A percentile compares a stretch with the other conserved stretches of the same genome.
phyloP scores from a whole-genome alignment of 306 rosid species.

The Gastrolobium bilobum region DNA sequence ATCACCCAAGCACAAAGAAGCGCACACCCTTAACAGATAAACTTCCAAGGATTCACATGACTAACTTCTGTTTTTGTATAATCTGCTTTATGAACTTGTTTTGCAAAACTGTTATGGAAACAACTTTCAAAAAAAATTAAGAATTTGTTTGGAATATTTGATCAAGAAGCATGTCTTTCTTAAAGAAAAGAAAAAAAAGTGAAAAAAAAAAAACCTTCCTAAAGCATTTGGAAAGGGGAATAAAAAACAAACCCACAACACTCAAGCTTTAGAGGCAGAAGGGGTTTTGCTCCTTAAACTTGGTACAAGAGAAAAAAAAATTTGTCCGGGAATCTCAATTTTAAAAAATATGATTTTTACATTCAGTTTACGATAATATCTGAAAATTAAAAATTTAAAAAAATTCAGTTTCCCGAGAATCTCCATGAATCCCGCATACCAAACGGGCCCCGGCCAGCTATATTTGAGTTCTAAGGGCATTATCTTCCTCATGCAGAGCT shows the following conservation, averaged over 20 bases:
- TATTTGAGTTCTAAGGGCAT: not conserved
- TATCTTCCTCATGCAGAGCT: conserved; percentile 1
- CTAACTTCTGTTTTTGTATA: not conserved
- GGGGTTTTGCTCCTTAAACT: not conserved
- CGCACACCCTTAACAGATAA: not conserved
- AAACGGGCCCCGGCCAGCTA: too few species aligned
- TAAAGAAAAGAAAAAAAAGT: not conserved
- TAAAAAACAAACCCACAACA: not conserved
- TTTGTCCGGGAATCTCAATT: too few species aligned
- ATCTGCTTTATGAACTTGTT: not conserved
- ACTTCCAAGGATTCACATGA: not conserved
- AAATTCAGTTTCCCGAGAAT: too few species aligned
- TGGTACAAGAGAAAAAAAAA: too few species aligned
- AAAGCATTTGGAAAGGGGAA: not conserved
- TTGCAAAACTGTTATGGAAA: conserved; percentile 11
- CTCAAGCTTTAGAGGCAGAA: not conserved
- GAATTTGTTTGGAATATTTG: conserved; percentile 5
- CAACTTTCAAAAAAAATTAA: conserved; percentile 5
- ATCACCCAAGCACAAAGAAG: not conserved
- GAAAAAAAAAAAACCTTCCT: not conserved
- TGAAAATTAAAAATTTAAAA: too few species aligned
- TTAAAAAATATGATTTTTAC: too few species aligned
- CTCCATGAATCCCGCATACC: too few species aligned
- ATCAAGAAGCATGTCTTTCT: not conserved
- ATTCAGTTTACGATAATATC: too few species aligned